phyloP scores from a whole-genome alignment of 2,329 filamentous ascomycete species.

The Aspergillus candidus region DNA sequence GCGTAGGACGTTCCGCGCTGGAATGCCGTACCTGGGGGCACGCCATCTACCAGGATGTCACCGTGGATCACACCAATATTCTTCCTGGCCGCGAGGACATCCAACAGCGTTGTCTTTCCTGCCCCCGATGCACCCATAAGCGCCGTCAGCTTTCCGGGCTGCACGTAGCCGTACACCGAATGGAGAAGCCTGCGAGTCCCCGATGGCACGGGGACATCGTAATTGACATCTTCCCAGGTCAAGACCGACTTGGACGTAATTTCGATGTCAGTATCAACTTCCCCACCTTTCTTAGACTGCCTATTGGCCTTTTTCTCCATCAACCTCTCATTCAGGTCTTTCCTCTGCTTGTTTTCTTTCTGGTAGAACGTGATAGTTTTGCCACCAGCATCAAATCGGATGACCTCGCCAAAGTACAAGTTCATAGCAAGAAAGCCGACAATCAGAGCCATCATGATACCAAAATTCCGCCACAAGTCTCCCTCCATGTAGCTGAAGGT shows the following conservation, averaged over 20 bases:
- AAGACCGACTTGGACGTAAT: slow-evolving; percentile 52
- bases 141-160: slow-evolving; percentile 45
- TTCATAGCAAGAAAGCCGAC: slow-evolving; percentile 33
- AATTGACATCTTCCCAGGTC: slow-evolving; percentile 48
- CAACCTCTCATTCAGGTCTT: slow-evolving; percentile 31
- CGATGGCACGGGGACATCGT: slow-evolving; percentile 45
- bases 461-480: slow-evolving; percentile 63
- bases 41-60: slow-evolving; percentile 58
- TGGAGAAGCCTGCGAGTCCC: slow-evolving; percentile 42
- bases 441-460: slow-evolving; percentile 34
- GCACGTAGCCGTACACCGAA: slow-evolving; percentile 45
- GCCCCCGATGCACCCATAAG: slow-evolving; percentile 57
- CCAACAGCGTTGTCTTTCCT: slow-evolving; percentile 78
- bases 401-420: slow-evolving; percentile 33
- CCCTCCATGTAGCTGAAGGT: slow-evolving; percentile 61
- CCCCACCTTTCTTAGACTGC: slow-evolving; percentile 27
- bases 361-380: slow-evolving; percentile 39
- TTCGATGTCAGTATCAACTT: slow-evolving; percentile 42
- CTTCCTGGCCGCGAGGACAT: slow-evolving; percentile 63
- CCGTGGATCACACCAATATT: slow-evolving; percentile 60
- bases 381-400: slow-evolving; percentile 37
- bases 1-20: slow-evolving; percentile 60
- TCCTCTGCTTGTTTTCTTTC: slow-evolving; percentile 35
- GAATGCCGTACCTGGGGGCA: slow-evolving; percentile 53
- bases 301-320: slow-evolving; percentile 36